Percentiles rank a stretch among this genome's conserved stretches.
These are phyloP conservation scores for Puccinia coronata DNA, from an alignment of 1,284 basidiomycete genomes.

Conservation along the genomic window DNA sequence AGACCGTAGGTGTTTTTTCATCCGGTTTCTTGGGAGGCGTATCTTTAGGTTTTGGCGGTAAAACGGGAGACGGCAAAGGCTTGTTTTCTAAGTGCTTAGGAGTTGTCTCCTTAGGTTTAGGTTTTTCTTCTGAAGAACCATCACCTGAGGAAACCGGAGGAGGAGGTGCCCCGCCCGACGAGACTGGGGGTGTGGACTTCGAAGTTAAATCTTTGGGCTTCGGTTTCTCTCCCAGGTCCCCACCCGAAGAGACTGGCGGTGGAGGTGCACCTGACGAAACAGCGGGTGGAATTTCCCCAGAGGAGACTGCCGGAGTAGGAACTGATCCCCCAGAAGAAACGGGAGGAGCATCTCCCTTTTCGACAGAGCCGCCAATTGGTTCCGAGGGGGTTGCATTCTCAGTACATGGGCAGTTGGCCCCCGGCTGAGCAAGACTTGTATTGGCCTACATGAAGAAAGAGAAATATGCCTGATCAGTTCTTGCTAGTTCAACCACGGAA, in stretches of 20 bases:
- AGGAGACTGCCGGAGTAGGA: not conserved
- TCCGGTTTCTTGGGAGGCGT: not conserved
- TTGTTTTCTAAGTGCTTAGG: no score
- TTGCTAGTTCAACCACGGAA: no score
- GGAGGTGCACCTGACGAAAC: not conserved
- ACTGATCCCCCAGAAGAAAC: not conserved
- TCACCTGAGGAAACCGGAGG: no score
- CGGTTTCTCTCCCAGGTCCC: not conserved
- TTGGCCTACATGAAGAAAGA: no score
- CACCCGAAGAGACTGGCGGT: not conserved
- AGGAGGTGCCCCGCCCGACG: no score
- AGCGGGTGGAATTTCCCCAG: not conserved
- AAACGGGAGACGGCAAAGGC: no score
- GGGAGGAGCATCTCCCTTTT: not conserved
- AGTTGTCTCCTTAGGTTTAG: not conserved
- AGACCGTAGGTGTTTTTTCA: not conserved
- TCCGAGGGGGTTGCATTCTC: not conserved
- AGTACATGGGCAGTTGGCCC: not conserved
- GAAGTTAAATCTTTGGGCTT: not conserved
- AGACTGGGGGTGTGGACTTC: not conserved
- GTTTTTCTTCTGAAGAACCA: no score
- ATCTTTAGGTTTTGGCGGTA: no score
- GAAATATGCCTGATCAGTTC: no score
- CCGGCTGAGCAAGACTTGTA: not conserved
- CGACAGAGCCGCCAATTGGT: not conserved